Percentiles rank a stretch among this genome's conserved stretches.
Evolutionary conservation across 2,329 filamentous ascomycete genomes (phyloP).

Genomic region (Beauveria bassiana): DNA sequence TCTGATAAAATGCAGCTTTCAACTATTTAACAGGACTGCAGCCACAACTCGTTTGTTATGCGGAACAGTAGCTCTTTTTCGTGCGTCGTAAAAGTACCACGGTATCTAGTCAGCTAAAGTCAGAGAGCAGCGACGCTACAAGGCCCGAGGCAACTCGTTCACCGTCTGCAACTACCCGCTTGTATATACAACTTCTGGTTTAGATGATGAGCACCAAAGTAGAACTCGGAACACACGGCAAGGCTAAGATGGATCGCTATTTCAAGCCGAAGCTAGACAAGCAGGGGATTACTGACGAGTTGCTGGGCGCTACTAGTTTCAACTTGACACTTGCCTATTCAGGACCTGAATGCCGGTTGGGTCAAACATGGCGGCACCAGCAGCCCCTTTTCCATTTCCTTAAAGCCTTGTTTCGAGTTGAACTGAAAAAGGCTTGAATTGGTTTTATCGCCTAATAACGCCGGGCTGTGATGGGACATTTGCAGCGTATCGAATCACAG

Average conservation of each 20-base stretch:
- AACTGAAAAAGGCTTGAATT: too few species aligned
- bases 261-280: not conserved
- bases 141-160: too few species aligned
- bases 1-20: too few species aligned
- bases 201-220: too few species aligned
- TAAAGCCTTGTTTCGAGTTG: not conserved
- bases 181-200: not conserved
- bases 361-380: not conserved
- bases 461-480: not conserved
- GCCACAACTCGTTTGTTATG: too few species aligned
- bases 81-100: too few species aligned
- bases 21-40: too few species aligned
- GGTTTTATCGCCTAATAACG: too few species aligned
- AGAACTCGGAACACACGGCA: not conserved
- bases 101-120: too few species aligned
- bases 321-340: not conserved
- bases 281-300: not conserved
- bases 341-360: not conserved
- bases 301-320: not conserved
- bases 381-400: not conserved
- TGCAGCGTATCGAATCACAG: not conserved
- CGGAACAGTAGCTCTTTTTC: too few species aligned
- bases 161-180: not conserved
- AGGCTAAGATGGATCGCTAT: not conserved
- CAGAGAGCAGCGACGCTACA: not conserved